Evolutionary conservation across 306 rosid species (phyloP), one percentile per base, ranked within the genome.

Genomic region (Carpinus viminea): DNA sequence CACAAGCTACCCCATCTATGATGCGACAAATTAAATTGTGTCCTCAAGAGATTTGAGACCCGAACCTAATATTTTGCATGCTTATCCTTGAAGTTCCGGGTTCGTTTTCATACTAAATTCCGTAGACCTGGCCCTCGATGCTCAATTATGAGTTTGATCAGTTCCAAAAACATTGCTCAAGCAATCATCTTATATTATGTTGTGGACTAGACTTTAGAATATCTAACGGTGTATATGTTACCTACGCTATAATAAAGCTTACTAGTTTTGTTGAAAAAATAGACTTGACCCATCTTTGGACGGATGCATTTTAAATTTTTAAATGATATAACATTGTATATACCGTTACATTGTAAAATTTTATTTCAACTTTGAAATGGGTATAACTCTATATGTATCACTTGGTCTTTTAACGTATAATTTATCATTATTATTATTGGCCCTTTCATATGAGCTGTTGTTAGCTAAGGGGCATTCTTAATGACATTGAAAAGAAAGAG

Each of bases 1-100:
- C 65, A 68, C 2, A 72, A 11, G 48, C 48, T 72, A 52, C 77
- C 78, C 50, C 68, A 79, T 73, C 62, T 53, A 62, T 79, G 74
- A 73, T 73, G 74, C 61, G 47, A 73, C 7, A 4, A 4, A 17
- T 15, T 4, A 20, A 48, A 48, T 48, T 10, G 52, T 3, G 52
- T 48, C 52, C 15, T 48, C 15, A 48, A 48, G 15, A 48, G 3
- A 11, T 48, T 48, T 48, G 15, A 4, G 51, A 11, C 12, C 11
- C 3, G 12, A 48, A 47, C 13, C 51, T 4, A 3, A 3, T 36
- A 36, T 36, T 36, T 36, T 36, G 41, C 41, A 36, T 36, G 13
- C 13, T 16, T 16, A 52, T 52, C 56, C 56, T 52, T 52, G 56
- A 16, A 7, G 64, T 21, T 21, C 26, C n/a, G 26, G 12, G 2